phyloP scores from a whole-genome alignment of 495 filamentous ascomycete species.

The Xylaria nigripes region DNA sequence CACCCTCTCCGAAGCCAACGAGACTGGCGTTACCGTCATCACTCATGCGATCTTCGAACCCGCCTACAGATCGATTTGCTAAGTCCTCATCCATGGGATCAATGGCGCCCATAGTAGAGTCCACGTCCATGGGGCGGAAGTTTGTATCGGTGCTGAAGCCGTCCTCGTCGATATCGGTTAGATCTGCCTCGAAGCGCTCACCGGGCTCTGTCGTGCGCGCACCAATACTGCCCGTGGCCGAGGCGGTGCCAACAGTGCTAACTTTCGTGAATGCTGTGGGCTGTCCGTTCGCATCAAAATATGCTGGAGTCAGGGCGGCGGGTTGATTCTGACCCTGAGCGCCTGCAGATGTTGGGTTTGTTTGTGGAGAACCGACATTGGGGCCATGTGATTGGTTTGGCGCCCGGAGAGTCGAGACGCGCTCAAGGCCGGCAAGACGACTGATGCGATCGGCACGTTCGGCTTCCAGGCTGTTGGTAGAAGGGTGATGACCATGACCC shows the following conservation, averaged over 20 bases:
- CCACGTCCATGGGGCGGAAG: constrained; percentile 32
- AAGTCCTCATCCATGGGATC: constrained; percentile 38
- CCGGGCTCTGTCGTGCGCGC: constrained; percentile 55
- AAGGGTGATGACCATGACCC: constrained; percentile 51
- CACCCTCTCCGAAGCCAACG: constrained; percentile 83
- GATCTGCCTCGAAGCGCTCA: constrained; percentile 36
- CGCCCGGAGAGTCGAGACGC: constrained; percentile 59
- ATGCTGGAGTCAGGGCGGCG: constrained; percentile 42
- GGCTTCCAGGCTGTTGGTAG: constrained; percentile 67
- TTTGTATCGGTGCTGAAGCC: constrained; percentile 44
- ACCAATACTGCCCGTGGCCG: constrained; percentile 56
- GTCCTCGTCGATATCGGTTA: constrained; percentile 36
- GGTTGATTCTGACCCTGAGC: constrained; percentile 21
- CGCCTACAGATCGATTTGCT: constrained; percentile 49
- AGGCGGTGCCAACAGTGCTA: constrained; percentile 81
- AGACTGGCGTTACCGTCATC: constrained; percentile 64
- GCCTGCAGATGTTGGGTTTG: constrained; percentile 24
- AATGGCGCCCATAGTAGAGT: constrained; percentile 29
- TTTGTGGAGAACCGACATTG: constrained; percentile 21
- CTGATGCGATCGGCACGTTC: constrained; percentile 92
- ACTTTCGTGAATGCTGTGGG: constrained; percentile 52
- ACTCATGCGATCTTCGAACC: constrained; percentile 62
- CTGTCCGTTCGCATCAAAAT: constrained; percentile 63
- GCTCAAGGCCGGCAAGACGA: constrained; percentile 76
- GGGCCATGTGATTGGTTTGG: constrained; percentile 29